phyloP scores from a whole-genome alignment of 169 alveolate species.

The Theileria equi region DNA sequence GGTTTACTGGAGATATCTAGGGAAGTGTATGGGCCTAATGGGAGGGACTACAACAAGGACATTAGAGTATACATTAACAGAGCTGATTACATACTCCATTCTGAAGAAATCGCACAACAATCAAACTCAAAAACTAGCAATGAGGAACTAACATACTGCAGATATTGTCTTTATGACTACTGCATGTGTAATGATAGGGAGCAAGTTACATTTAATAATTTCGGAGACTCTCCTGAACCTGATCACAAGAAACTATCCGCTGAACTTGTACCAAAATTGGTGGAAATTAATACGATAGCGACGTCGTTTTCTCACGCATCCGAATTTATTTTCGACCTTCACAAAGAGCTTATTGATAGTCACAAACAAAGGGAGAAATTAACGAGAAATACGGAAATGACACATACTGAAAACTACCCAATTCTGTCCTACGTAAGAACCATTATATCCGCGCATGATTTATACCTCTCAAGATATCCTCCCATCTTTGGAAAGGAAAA shows the following conservation, averaged over 20 bases:
- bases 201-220: neutral
- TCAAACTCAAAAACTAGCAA: neutral
- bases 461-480: constrained; percentile 18
- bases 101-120: neutral
- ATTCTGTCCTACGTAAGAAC: constrained; percentile 27
- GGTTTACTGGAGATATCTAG: constrained; percentile 28
- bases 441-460: constrained; percentile 30
- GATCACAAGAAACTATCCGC: neutral
- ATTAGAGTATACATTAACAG: constrained; percentile 31
- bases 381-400: neutral
- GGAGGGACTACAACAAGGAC: constrained; percentile 24
- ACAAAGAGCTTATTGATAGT: constrained; percentile 16
- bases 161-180: constrained; percentile 37
- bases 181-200: constrained; percentile 23
- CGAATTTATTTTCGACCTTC: constrained; percentile 23
- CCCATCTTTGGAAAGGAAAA: constrained; percentile 11
- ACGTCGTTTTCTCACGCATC: constrained; percentile 31
- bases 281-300: constrained; percentile 47
- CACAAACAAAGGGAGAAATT: neutral
- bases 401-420: constrained; percentile 34
- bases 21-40: constrained; percentile 53
- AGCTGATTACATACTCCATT: constrained; percentile 47
- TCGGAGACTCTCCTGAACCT: neutral
- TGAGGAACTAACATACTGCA: constrained; percentile 10
- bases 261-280: constrained; percentile 16